phyloP scores from a whole-genome alignment of 179 eudicot species.

The Amaranthus tricolor region DNA sequence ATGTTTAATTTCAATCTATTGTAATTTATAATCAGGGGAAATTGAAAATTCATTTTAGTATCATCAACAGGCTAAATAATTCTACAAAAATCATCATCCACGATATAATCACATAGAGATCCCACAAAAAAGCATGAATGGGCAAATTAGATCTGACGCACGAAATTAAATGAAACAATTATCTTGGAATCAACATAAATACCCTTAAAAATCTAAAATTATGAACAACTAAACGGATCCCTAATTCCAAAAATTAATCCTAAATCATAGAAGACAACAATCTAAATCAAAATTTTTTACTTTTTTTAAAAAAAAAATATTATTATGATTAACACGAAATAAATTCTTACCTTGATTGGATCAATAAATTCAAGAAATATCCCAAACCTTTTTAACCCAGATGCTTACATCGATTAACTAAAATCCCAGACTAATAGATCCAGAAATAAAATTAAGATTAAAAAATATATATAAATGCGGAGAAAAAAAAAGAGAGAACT shows the following conservation, averaged over 20 bases:
- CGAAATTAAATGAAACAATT: slow-evolving; percentile 11
- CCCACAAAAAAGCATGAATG: background rate
- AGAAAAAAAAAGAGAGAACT: slow-evolving; percentile 1
- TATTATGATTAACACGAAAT: background rate
- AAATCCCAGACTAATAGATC: slow-evolving; percentile 1
- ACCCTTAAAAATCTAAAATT: slow-evolving; percentile 23
- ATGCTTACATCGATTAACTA: slow-evolving; percentile 19
- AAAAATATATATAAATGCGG: background rate
- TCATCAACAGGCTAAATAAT: background rate
- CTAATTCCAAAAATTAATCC: slow-evolving; percentile 5
- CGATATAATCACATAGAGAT: background rate
- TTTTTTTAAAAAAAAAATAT: slow-evolving; percentile 5
- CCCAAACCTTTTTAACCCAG: background rate
- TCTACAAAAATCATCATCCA: background rate
- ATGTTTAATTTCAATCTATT: too few species aligned
- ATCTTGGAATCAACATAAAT: background rate
- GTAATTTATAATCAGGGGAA: too few species aligned
- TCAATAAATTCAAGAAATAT: background rate
- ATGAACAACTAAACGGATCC: slow-evolving; percentile 18
- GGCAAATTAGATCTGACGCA: background rate
- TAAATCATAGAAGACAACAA: slow-evolving; percentile 18
- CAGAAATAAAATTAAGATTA: background rate
- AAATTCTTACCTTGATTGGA: slow-evolving; percentile 10
- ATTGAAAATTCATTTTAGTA: too few species aligned
- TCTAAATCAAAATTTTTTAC: slow-evolving; percentile 21